Percentiles rank a stretch among this genome's conserved stretches.
These are phyloP conservation scores for Tetraselmis chui DNA, from an alignment of 139 green algal species.

Conservation along the genomic window DNA sequence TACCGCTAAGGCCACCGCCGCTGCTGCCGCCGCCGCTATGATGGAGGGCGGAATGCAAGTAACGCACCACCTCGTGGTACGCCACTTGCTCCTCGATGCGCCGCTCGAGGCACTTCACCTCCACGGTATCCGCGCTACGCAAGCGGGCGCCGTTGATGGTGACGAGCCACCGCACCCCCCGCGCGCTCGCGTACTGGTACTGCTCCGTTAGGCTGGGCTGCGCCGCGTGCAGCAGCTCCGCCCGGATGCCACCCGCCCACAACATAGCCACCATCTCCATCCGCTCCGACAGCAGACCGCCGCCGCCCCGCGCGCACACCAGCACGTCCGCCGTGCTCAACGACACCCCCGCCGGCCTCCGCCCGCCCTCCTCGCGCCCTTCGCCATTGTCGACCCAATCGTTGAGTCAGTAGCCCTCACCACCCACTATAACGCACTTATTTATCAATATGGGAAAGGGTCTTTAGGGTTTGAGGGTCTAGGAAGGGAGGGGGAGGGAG, in stretches of 20 bases:
- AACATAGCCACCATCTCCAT: constrained; percentile 47
- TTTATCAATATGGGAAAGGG: too few relatives aligned
- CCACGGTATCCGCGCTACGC: constrained; percentile 29
- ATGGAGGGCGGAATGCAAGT: constrained; percentile 35
- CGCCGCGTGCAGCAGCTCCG: constrained; percentile 51
- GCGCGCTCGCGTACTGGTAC: constrained; percentile 64
- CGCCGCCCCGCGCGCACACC: constrained; percentile 61
- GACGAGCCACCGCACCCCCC: constrained; percentile 64
- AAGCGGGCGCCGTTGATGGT: constrained; percentile 42
- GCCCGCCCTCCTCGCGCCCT: not conserved
- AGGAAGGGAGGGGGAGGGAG: too few relatives aligned
- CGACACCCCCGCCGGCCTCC: not conserved
- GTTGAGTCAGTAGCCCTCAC: too few relatives aligned
- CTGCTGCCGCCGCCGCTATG: too few relatives aligned
- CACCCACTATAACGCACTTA: too few relatives aligned
- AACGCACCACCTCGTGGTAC: constrained; percentile 26
- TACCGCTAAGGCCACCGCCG: too few relatives aligned
- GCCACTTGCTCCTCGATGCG: constrained; percentile 43
- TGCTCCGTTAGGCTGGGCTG: constrained; percentile 61
- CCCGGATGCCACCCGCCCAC: constrained; percentile 57
- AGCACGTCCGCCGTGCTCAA: constrained; percentile 51
- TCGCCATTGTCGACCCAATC: too few relatives aligned
- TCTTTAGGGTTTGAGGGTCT: too few relatives aligned
- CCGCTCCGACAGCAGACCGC: constrained; percentile 49
- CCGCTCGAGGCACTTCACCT: constrained; percentile 46